These are phyloP conservation scores for Phaeodactylum tricornutum DNA, from an alignment of 108 stramenopile genomes.

Conservation along the genomic window DNA sequence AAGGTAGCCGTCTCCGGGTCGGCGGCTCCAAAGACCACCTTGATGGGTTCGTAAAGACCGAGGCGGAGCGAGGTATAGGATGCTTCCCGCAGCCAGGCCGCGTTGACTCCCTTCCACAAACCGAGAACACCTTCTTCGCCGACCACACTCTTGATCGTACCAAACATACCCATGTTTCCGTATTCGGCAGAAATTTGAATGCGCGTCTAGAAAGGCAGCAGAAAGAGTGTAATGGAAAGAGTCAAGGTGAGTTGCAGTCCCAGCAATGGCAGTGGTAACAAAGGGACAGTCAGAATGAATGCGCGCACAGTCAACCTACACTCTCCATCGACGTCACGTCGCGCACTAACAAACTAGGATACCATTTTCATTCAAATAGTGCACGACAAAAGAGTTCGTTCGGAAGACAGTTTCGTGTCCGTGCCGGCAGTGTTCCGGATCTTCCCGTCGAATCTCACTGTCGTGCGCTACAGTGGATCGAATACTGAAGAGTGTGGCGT, in stretches of 20 bases:
- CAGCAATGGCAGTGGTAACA: too few species aligned
- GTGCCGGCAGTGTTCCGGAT: too few species aligned
- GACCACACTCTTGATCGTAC: slow-evolving; percentile 58
- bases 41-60: slow-evolving; percentile 87
- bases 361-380: too few species aligned
- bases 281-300: slow-evolving; percentile 1
- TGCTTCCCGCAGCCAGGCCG: slow-evolving; percentile 81
- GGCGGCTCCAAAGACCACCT: slow-evolving; percentile 70
- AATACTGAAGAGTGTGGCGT: too few species aligned
- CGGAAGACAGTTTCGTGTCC: too few species aligned
- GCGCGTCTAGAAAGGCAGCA: slow-evolving; percentile 36
- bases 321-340: too few species aligned
- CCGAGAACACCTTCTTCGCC: slow-evolving; percentile 66
- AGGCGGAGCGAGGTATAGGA: slow-evolving; percentile 91
- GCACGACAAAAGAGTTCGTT: too few species aligned
- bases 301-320: too few species aligned
- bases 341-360: too few species aligned
- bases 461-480: too few species aligned
- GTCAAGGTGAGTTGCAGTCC: too few species aligned
- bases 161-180: slow-evolving; percentile 61
- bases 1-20: slow-evolving; percentile 60
- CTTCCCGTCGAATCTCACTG: too few species aligned
- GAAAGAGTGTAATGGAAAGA: neutral
- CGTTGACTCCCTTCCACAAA: slow-evolving; percentile 86
- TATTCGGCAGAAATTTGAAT: slow-evolving; percentile 79